Percentiles rank a stretch among this genome's conserved stretches.
Evolutionary conservation across 1,284 basidiomycete species (phyloP).

Genomic region (Malassezia furfur): DNA sequence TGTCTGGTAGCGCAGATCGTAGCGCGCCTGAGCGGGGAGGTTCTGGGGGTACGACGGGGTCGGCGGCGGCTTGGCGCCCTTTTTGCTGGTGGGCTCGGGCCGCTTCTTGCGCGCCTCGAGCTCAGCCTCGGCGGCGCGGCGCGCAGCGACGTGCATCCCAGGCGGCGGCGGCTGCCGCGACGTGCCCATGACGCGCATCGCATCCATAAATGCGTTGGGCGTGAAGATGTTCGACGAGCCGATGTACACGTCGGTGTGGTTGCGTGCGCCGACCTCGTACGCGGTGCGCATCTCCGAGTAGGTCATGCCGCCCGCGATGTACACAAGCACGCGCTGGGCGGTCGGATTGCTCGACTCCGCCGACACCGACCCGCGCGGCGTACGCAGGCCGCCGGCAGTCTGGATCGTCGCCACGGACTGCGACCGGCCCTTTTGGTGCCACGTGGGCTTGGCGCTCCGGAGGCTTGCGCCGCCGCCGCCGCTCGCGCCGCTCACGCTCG

Average conservation of each 20-base stretch:
- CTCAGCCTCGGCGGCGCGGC: slow-evolving; percentile 13
- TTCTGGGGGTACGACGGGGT: slow-evolving; percentile 9
- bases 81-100: not conserved
- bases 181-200: slow-evolving; percentile 57
- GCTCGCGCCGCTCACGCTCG: not conserved
- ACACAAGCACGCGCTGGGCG: slow-evolving; percentile 75
- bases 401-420: slow-evolving; percentile 4
- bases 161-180: slow-evolving; percentile 12
- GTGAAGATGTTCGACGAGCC: slow-evolving; percentile 82
- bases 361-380: not conserved
- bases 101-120: not conserved
- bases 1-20: slow-evolving; percentile 15
- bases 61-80: slow-evolving; percentile 13
- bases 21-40: slow-evolving; percentile 12
- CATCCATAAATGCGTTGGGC: slow-evolving; percentile 73
- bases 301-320: slow-evolving; percentile 90
- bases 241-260: slow-evolving; percentile 82
- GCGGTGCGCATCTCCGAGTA: slow-evolving; percentile 86
- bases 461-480: slow-evolving; percentile 10
- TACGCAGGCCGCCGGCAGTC: not conserved
- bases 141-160: slow-evolving; percentile 18
- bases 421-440: slow-evolving; percentile 20
- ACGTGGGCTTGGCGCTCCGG: slow-evolving; percentile 21
- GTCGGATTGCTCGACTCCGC: slow-evolving; percentile 51
- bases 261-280: slow-evolving; percentile 64